Evolutionary conservation across 2,329 filamentous ascomycete genomes (phyloP), one percentile per base, ranked within the genome.

Genomic region (Trichophyton equinum): DNA sequence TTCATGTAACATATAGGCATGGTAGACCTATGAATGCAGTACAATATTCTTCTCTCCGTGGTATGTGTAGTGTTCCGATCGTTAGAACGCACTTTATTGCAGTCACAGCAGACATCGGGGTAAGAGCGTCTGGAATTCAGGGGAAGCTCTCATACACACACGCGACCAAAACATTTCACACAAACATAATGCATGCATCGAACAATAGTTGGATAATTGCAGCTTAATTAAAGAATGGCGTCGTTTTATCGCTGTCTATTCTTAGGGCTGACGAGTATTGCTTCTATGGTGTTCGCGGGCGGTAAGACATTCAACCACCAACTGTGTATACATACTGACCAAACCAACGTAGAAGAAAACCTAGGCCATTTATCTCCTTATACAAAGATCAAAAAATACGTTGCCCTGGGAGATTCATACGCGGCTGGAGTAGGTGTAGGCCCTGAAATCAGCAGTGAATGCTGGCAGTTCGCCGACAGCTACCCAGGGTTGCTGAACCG

Each of bases 381-480:
- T 9, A 47, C 49, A 4, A 13, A 25, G 5, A 59, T 64, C 13
- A 64, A 36, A 25, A 61, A 61, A 6, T 70, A 68, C 42, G 66
- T 67, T 1, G 64, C 68, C 1, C 57, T 70, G 9, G 68, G 68
- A 27, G 68, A 70, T 59, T 69, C 67, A 2, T 70, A 70, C 56
- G 65, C 68, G 20, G 62, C 68, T 7, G 68, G 68, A 6, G 64
- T 65, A 42, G 68, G 66, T 40, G 68, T 67, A 18, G 68, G 68
- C 4, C 51, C 44, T 8, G 60, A 62, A 11, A 59, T 65, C 56
- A 63, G 63, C 38, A 42, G 55, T 9, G 49, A 60, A 18, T 69
- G 68, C 58, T 67, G 66, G 40, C 61, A 63, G 30, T 70, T 66
- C 49, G 65, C 63, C 2, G 65, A 64, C n/a, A 64, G 67, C 30